A percentile compares a stretch with the other conserved stretches of the same genome.
These are phyloP conservation scores for Penicillium palitans DNA, from an alignment of 2,329 filamentous ascomycete genomes.

Conservation along the genomic window DNA sequence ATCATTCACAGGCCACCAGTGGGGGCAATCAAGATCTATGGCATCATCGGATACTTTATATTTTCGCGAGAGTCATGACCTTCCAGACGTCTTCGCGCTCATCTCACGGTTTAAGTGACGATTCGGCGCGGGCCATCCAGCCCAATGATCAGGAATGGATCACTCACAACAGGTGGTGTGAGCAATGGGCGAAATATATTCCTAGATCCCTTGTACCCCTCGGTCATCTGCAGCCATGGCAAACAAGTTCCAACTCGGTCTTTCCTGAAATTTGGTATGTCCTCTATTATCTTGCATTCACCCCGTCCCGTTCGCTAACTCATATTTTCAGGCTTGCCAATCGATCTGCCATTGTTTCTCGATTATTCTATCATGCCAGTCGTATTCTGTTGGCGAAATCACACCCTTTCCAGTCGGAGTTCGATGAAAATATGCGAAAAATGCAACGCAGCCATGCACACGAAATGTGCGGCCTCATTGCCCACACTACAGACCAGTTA, in stretches of 20 bases:
- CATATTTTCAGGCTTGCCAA: conserved; percentile 69
- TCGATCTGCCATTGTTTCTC: conserved; percentile 74
- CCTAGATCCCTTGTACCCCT: conserved; percentile 86
- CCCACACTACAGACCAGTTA: conserved; percentile 74
- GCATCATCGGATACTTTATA: conserved; percentile 86
- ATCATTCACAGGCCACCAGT: conserved; percentile 51
- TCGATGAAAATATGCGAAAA: conserved; percentile 65
- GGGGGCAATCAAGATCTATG: conserved; percentile 74
- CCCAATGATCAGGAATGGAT: conserved; percentile 74
- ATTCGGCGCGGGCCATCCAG: conserved; percentile 56
- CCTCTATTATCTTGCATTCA: not conserved
- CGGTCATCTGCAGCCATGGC: conserved; percentile 69
- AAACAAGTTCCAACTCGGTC: conserved; percentile 66
- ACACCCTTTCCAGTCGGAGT: conserved; percentile 66
- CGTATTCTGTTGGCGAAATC: conserved; percentile 78
- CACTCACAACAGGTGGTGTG: conserved; percentile 74
- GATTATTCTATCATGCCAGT: conserved; percentile 85
- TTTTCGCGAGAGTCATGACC: conserved; percentile 82
- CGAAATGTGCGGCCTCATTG: conserved; percentile 85
- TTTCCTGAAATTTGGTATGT: conserved; percentile 85
- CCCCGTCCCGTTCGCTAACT: not conserved
- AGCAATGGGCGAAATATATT: conserved; percentile 75
- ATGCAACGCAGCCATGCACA: conserved; percentile 74
- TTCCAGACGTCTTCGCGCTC: conserved; percentile 71
- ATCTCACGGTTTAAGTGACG: conserved; percentile 61